Base-by-base conservation (phyloP, 805 yeast species). In the Metschnikowia amazonensis region DNA sequence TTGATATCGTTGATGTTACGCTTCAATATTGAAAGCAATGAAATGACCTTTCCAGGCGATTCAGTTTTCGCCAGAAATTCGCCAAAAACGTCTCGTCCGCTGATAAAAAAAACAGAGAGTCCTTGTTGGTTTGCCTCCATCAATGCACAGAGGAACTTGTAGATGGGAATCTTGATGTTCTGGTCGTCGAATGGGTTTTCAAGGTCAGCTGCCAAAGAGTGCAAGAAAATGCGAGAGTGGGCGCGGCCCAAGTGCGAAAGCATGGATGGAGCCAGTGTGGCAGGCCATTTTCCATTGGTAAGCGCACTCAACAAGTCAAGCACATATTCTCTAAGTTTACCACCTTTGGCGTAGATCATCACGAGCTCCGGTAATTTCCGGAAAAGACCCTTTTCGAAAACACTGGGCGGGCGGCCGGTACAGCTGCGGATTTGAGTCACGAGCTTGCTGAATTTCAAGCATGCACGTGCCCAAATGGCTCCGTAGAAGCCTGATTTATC, bases 51-150 rank as follows among this genome's bases (percentile, higher is more conserved):
- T 13, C 28, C 28, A 16, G 42, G 21, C 2, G 42, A 2, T 23
- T 29, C 18, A 2, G 30, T 14, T 8, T 25, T 29, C 27, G 34
- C 23, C 30, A 39, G 36, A 43, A 50, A 36, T 35, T 67, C 70
- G 3, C 68, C 67, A 46, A 70, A 71, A n/a, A 74, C 72, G 51
- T 74, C 75, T 60, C 75, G 58, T 18, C 88, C 81, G 20, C 86
- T 82, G 28, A 86, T 71, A 51, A 86, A 80, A 21, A 82, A 69
- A 39, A 84, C 80, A 0, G 90, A 75, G n/a, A 86, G 62, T 2
- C 94, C 95, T 60, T 86, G 87, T 60, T 86, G 94, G 37, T 80
- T 78, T 4, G 87, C 84, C 47, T 76, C 79, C 76, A 85, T 74
- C 3, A 84, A 79, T 0, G 86, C 72, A 20, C 88, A 75, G 43